Conservation (phyloP, 2,329 filamentous ascomycete genomes). For the Atkinsonella texensis region DNA sequence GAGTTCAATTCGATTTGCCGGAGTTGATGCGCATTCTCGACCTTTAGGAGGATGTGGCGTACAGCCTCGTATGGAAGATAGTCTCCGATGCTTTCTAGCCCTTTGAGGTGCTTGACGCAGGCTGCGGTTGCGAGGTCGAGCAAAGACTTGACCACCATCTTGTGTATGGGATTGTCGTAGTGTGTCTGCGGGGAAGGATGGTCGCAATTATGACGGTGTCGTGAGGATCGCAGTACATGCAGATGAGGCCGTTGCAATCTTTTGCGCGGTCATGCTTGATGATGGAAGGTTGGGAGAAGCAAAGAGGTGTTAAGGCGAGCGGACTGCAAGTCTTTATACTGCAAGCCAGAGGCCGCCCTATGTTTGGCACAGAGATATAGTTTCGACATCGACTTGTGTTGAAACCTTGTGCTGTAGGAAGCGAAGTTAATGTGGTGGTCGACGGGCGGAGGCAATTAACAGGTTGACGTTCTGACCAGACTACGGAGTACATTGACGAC, state of each 20-base stretch:
- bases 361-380: background rate
- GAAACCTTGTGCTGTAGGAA: background rate
- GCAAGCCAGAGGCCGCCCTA: background rate
- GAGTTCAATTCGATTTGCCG: slow-evolving; percentile 61
- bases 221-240: background rate
- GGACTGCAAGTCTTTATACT: background rate
- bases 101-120: slow-evolving; percentile 40
- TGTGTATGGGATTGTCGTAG: background rate
- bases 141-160: slow-evolving; percentile 37
- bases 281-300: background rate
- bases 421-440: background rate
- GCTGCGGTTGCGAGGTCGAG: slow-evolving; percentile 36
- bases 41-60: slow-evolving; percentile 53
- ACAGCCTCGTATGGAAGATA: slow-evolving; percentile 53
- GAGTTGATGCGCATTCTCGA: slow-evolving; percentile 66
- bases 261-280: slow-evolving; percentile 2
- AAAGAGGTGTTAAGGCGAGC: background rate
- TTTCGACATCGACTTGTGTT: background rate
- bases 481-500: no score
- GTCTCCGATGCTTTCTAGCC: slow-evolving; percentile 58
- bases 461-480: no score
- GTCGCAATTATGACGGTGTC: background rate
- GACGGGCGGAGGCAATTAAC: no score
- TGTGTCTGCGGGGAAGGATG: no score
- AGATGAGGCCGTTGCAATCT: background rate